Evolutionary conservation across 2,329 filamentous ascomycete species (phyloP), one percentile per base, ranked within the genome.

Genomic region (Tolypocladium cylindrosporum): DNA sequence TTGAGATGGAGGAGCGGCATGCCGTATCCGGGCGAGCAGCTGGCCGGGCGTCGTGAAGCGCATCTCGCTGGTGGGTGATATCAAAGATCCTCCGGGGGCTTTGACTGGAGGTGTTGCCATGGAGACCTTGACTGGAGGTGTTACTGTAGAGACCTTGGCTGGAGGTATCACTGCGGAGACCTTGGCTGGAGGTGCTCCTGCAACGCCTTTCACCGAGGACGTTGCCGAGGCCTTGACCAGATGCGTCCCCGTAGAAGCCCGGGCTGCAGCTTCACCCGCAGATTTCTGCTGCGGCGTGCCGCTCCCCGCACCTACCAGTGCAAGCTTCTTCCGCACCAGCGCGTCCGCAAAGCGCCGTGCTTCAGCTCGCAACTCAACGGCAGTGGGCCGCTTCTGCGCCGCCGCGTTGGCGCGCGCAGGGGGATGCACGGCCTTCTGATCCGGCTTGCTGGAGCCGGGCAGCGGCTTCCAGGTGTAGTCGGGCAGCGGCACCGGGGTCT

Each of bases 291-390:
- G 31, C 21, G 31, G 31, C 19, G 37, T 34, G 16, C 21, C 24
- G 43, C 24, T 1, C 4, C n/a, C 11, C 34, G 41, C 31, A 10
- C 34, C 39, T 4, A 37, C 36, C 42, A 4, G 60, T 19, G 62
- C 31, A 34, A 66, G 41, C 13, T 55, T 58, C 43, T 55, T 62
- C 10, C 56, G 36, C 1, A 62, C 58, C 31, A 56, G 61, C 31
- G 61, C 63, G 52, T 69, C 63, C 34, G 65, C 62, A 57, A 63
- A 63, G 50, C 61, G 63, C 27, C 55, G 62, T 13, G 63, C 60
- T 27, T 57, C 34, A 16, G 43, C 58, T 19, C 61, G 59, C 11
- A 55, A 34, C 1, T 55, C 48, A 36, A 27, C 36, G 14, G 14
- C 10, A 24, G 14, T 14, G 21, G 41, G 8, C 9, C 8, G 8